Percentiles rank a stretch among this genome's conserved stretches.
Conservation (phyloP, 2,329 filamentous ascomycete genomes). For the Arthrobotrys sinensis region DNA sequence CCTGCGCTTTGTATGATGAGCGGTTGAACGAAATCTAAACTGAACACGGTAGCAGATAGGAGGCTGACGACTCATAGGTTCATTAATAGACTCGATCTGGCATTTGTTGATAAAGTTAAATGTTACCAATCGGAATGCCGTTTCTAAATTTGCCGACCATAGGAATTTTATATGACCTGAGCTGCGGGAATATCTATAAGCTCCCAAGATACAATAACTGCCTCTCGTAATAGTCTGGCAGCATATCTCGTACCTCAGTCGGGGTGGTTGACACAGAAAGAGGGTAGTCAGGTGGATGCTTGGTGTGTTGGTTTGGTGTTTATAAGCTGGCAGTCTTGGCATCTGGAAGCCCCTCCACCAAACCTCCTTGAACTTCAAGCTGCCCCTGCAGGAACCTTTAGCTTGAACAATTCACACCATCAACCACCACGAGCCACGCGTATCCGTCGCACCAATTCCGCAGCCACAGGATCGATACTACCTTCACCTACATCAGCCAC, state of each 20-base stretch:
- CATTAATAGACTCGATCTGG: background rate
- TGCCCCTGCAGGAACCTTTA: constrained; percentile 31
- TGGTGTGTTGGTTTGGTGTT: constrained; percentile 21
- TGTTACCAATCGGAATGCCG: background rate
- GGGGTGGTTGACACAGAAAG: background rate
- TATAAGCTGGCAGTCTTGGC: constrained; percentile 41
- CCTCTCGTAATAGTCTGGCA: too few species aligned
- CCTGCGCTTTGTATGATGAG: too few species aligned
- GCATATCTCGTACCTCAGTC: too few species aligned
- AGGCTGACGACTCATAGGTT: background rate
- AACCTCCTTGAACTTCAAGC: constrained; percentile 21
- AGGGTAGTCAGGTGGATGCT: background rate
- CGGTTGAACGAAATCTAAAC: background rate
- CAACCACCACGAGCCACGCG: constrained; percentile 28
- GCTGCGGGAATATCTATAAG: too few species aligned
- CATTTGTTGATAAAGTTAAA: too few species aligned
- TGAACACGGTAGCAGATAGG: constrained; percentile 1
- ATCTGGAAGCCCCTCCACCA: constrained; percentile 33
- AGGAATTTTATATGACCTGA: too few species aligned
- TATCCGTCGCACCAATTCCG: constrained; percentile 15
- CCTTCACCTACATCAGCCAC: constrained; percentile 20
- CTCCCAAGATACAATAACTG: too few species aligned
- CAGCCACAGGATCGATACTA: constrained; percentile 1
- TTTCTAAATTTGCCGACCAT: too few species aligned
- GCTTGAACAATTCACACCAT: constrained; percentile 15